Percentiles rank a stretch among this genome's conserved stretches.
Conservation (phyloP, 371 early-diverging fungal genomes). For the Capillidium heterosporum region DNA sequence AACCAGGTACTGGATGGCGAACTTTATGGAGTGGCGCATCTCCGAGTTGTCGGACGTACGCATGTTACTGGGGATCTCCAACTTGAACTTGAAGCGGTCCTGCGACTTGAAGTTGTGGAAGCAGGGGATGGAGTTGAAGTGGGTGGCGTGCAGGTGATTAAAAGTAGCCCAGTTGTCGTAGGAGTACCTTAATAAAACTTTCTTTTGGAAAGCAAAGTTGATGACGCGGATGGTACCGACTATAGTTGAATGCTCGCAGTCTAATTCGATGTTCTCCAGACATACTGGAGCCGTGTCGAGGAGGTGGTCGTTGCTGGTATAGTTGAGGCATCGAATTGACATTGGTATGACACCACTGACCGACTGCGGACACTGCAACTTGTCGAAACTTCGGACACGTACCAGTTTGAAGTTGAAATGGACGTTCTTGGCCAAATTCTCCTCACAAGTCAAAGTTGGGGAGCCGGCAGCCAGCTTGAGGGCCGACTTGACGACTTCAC, state of each 20-base stretch:
- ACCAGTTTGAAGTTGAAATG: slow-evolving; percentile 1
- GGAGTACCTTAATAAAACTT: slow-evolving; percentile 8
- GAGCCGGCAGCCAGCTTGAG: neutral
- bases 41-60: neutral
- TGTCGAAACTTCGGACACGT: slow-evolving; percentile 1
- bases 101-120: too few species aligned
- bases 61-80: neutral
- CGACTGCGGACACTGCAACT: slow-evolving; percentile 4
- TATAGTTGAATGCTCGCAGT: neutral
- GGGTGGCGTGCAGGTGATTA: neutral
- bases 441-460: neutral
- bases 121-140: neutral
- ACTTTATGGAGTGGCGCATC: neutral
- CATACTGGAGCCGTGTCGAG: neutral
- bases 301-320: neutral
- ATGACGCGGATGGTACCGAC: slow-evolving; percentile 4
- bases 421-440: slow-evolving; percentile 1
- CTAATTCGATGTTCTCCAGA: neutral
- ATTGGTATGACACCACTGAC: neutral
- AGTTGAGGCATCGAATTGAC: neutral
- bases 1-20: slow-evolving; percentile 2
- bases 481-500: slow-evolving; percentile 7
- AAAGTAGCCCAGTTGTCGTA: slow-evolving; percentile 11
- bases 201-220: slow-evolving; percentile 13
- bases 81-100: neutral